Percentiles rank a stretch among this genome's conserved stretches.
Evolutionary conservation across 2,329 filamentous ascomycete species (phyloP).

Genomic region (Teratosphaeria zuluensis): DNA sequence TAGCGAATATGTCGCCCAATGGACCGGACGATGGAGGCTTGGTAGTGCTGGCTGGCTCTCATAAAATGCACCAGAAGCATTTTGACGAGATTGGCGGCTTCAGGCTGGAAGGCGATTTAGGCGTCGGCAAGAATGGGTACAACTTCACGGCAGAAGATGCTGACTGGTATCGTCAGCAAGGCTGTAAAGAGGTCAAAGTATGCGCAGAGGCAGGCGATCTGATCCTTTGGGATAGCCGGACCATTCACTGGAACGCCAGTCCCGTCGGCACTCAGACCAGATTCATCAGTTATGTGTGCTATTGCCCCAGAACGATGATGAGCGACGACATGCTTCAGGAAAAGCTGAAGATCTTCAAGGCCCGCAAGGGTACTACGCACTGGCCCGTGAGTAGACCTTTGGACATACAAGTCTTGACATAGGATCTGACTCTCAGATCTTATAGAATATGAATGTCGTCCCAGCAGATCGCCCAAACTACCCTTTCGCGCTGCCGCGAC

Average conservation of each 20-base stretch:
- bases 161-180: constrained; percentile 14
- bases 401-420: neutral
- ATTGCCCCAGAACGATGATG: constrained; percentile 10
- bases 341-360: constrained; percentile 12
- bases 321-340: constrained; percentile 7
- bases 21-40: too few relatives aligned
- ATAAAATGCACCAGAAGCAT: constrained; percentile 27
- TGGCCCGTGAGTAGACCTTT: constrained; percentile 9
- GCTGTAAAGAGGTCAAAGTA: constrained; percentile 14
- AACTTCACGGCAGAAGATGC: constrained; percentile 23
- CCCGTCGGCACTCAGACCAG: constrained; percentile 10
- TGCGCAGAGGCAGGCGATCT: constrained; percentile 16
- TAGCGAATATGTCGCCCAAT: neutral
- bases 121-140: constrained; percentile 22
- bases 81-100: constrained; percentile 28
- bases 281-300: constrained; percentile 14
- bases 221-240: constrained; percentile 27
- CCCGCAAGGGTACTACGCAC: constrained; percentile 14
- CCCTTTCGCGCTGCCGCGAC: constrained; percentile 9
- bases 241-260: constrained; percentile 34
- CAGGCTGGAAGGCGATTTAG: constrained; percentile 7
- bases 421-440: neutral
- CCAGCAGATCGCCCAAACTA: constrained; percentile 10
- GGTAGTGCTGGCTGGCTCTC: too few relatives aligned
- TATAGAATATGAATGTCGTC: constrained; percentile 15